Evolutionary conservation across 148 eudicot genomes (phyloP).

Genomic region (Fagopyrum homotropicum): DNA sequence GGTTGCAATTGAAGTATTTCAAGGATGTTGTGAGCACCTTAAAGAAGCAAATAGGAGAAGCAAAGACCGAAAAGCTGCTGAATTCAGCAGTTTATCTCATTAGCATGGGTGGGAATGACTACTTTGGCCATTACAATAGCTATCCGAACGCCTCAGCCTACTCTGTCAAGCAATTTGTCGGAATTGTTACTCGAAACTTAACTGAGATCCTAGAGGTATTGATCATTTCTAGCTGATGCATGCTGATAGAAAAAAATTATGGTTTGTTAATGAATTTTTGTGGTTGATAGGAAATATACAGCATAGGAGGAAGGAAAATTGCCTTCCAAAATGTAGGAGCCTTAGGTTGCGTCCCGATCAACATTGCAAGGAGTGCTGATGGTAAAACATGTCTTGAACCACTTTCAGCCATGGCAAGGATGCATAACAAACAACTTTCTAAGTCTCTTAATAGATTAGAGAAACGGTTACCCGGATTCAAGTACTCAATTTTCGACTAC

Average conservation of each 20-base stretch:
- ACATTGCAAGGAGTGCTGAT: slow-evolving; percentile 8
- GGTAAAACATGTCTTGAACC: slow-evolving; percentile 12
- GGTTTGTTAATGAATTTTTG: not conserved
- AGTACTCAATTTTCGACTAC: slow-evolving; percentile 22
- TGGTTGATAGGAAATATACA: slow-evolving; percentile 15
- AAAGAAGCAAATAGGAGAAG: slow-evolving; percentile 16
- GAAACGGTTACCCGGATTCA: slow-evolving; percentile 14
- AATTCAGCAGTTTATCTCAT: slow-evolving; percentile 16
- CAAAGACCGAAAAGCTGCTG: slow-evolving; percentile 13
- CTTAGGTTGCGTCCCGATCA: slow-evolving; percentile 18
- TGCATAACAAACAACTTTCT: slow-evolving; percentile 12
- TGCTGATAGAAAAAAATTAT: not conserved
- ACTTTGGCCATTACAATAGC: slow-evolving; percentile 13
- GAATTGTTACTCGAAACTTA: slow-evolving; percentile 15
- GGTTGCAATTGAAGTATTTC: slow-evolving; percentile 17
- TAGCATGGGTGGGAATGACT: slow-evolving; percentile 27
- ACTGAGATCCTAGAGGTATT: slow-evolving; percentile 17
- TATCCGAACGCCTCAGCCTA: slow-evolving; percentile 10
- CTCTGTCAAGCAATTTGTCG: slow-evolving; percentile 8
- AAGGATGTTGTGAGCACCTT: slow-evolving; percentile 17
- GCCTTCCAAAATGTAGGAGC: slow-evolving; percentile 24
- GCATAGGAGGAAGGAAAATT: slow-evolving; percentile 17
- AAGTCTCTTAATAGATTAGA: not conserved
- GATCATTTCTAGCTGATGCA: not conserved
- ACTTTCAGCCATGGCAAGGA: slow-evolving; percentile 7